A percentile compares a stretch with the other conserved stretches of the same genome.
Evolutionary conservation across 441 rosid genomes (phyloP).

Genomic region (Pelargonium citronellum): DNA sequence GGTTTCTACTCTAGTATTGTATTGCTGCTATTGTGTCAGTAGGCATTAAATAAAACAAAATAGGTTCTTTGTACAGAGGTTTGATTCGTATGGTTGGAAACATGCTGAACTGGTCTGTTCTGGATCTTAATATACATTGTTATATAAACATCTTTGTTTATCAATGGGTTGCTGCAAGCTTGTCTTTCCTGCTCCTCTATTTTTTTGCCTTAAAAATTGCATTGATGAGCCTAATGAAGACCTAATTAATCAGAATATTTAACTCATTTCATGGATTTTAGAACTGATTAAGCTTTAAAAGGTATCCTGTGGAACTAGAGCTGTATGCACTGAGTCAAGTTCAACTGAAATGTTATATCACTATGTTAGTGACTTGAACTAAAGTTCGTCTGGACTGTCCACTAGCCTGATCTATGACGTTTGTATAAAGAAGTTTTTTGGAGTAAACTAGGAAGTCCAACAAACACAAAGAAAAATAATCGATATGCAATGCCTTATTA

Average conservation of each 20-base stretch:
- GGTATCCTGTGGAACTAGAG: slow-evolving; percentile 1
- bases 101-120: not conserved
- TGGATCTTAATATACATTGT: not conserved
- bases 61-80: not conserved
- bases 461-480: too few species aligned
- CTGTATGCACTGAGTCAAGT: not conserved
- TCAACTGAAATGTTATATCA: too few species aligned
- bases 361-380: too few species aligned
- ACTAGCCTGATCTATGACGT: too few species aligned
- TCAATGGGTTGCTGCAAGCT: not conserved
- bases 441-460: too few species aligned
- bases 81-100: not conserved
- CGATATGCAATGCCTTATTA: too few species aligned
- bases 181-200: not conserved
- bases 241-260: not conserved
- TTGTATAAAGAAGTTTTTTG: too few species aligned
- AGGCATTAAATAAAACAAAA: not conserved
- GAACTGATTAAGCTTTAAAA: not conserved
- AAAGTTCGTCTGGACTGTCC: too few species aligned
- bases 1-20: not conserved
- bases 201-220: not conserved
- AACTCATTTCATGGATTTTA: not conserved
- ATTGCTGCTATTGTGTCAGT: not conserved
- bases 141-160: not conserved
- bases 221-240: not conserved